Conservation (phyloP, 2,329 filamentous ascomycete species). For the Hymenoscyphus linearis region DNA sequence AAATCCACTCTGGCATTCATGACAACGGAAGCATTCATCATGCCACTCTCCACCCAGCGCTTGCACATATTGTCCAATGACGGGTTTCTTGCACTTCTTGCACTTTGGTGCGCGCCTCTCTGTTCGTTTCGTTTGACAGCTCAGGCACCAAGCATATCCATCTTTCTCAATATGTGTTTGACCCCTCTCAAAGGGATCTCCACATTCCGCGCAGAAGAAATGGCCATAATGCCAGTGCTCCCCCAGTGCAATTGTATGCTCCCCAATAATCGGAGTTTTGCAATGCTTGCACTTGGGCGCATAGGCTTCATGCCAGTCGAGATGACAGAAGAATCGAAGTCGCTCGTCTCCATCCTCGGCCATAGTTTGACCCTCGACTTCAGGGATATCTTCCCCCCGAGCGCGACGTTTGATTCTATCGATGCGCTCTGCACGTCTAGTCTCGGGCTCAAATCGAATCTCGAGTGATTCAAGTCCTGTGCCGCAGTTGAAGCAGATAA, state of each 20-base stretch:
- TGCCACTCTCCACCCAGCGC: conserved; percentile 94
- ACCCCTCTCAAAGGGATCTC: conserved; percentile 78
- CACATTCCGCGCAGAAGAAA: conserved; percentile 98
- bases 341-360: conserved; percentile 68
- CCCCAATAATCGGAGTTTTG: conserved; percentile 91
- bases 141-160: conserved; percentile 93
- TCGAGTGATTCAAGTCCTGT: conserved; percentile 90
- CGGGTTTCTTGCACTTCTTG: conserved; percentile 73
- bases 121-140: conserved; percentile 86
- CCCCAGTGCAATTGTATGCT: conserved; percentile 89
- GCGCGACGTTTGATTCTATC: conserved; percentile 64
- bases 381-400: conserved; percentile 53
- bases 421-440: conserved; percentile 64
- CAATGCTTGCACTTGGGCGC: conserved; percentile 92
- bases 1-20: conserved; percentile 53
- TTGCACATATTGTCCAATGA: conserved; percentile 84
- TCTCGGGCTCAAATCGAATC: conserved; percentile 86
- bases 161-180: conserved; percentile 85
- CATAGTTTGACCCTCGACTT: conserved; percentile 58
- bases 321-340: conserved; percentile 88
- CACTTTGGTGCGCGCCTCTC: conserved; percentile 87
- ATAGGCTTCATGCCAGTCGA: conserved; percentile 97
- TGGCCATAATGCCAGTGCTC: conserved; percentile 96
- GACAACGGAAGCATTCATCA: conserved; percentile 82
- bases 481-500: conserved; percentile 80